phyloP scores from a whole-genome alignment of 2,329 filamentous ascomycete genomes.

The Claviceps spartinae region DNA sequence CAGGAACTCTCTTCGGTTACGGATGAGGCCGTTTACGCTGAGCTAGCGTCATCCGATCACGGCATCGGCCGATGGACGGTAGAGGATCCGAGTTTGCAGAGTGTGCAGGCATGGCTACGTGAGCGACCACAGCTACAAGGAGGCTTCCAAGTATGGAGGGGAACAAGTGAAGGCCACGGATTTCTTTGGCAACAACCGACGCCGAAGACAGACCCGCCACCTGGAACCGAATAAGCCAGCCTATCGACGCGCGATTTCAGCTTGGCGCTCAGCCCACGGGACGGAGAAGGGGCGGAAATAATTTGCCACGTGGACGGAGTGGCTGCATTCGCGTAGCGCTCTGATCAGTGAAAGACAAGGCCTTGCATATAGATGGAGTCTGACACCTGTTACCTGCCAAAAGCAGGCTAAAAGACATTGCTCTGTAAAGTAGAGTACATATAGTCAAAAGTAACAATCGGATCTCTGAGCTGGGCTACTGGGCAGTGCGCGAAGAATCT shows the following conservation, averaged over 20 bases:
- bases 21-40: conserved; percentile 44
- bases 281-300: neutral
- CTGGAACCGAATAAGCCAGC: no score
- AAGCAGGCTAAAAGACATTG: neutral
- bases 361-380: conserved; percentile 3
- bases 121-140: conserved; percentile 13
- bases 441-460: neutral
- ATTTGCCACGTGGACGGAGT: neutral
- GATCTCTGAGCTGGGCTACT: neutral
- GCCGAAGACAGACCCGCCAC: no score
- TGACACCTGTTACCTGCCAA: conserved; percentile 6
- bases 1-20: conserved; percentile 45
- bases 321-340: neutral
- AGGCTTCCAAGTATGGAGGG: neutral
- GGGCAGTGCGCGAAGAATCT: neutral
- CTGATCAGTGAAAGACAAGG: neutral
- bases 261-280: neutral
- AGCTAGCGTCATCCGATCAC: conserved; percentile 40
- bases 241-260: no score
- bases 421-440: neutral
- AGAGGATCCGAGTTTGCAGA: conserved; percentile 45
- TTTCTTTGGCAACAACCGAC: no score
- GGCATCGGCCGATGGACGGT: conserved; percentile 46
- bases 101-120: conserved; percentile 46
- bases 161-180: no score